Evolutionary conservation across 441 rosid genomes (phyloP), one percentile per base, ranked within the genome.

Genomic region (Euphorbia celastroides): DNA sequence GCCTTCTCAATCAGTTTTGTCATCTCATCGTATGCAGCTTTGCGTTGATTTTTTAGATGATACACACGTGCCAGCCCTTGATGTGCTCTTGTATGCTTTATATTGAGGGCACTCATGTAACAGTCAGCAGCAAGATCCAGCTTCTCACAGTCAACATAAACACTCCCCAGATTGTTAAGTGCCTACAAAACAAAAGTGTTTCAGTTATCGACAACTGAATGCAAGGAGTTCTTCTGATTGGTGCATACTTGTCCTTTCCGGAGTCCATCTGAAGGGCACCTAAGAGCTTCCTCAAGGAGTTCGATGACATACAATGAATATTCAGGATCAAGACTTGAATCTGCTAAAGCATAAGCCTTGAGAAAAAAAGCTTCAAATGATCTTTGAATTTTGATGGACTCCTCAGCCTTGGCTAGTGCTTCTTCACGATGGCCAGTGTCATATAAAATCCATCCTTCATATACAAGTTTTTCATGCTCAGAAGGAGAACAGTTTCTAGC

Each of bases 261-360:
- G 31, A 95, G 96, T 26, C 97, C 98, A 71, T 95, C 99, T n/a
- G 98, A 95, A 36, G 99, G 99, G 74, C 99, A 95, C 48, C 86
- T 85, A 60, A 90, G 93, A 59, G 99, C 99, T 75, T 95, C 98
- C 71, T 88, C 95, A 19, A 90, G 82, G 72, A 92, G 91, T 75
- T 95, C 79, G 46, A 87, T 82, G 57, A 95, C 98, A 67, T 84
- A 80, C 30, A 57, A 70, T 14, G 94, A 87, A n/a, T 96, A 83
- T 50, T 88, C 84, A 0, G 86, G 74, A 75, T 92, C 92, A 25
- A 84, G 88, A 36, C 78, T 86, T 7, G 92, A 79, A 75, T 92
- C 97, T 16, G 98, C 91, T 60, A 95, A 77, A 62, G 84, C 87
- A 71, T 92, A 95, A 19, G 98, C 99, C 81, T 95, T 95, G 51